These are phyloP conservation scores for Cercospora citrullina DNA, from an alignment of 2,329 filamentous ascomycete species.

Conservation along the genomic window DNA sequence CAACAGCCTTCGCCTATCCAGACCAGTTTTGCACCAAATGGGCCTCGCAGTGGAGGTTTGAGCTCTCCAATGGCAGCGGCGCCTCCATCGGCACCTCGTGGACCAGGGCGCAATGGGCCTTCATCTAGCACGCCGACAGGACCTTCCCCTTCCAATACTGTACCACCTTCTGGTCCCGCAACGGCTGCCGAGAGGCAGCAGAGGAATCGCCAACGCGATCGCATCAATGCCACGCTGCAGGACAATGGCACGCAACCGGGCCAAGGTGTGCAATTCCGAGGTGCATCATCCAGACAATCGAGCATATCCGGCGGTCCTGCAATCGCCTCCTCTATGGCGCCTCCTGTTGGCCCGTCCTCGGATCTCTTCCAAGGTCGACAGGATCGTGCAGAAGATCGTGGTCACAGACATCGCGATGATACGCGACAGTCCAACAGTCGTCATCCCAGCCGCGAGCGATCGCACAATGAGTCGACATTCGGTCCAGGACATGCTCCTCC, in stretches of 20 bases:
- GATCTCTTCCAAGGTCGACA: constrained; percentile 30
- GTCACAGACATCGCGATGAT: constrained; percentile 30
- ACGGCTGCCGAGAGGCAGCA: constrained; percentile 27
- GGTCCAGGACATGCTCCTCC: constrained; percentile 18
- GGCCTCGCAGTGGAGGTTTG: constrained; percentile 21
- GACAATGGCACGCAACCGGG: constrained; percentile 19
- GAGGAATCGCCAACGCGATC: constrained; percentile 28
- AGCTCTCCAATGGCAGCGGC: constrained; percentile 32
- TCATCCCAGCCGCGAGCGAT: constrained; percentile 33
- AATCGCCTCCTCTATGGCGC: constrained; percentile 30
- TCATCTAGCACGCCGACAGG: constrained; percentile 33
- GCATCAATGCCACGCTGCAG: constrained; percentile 35
- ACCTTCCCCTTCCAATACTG: constrained; percentile 30
- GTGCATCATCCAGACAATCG: constrained; percentile 34
- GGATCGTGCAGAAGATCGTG: constrained; percentile 24
- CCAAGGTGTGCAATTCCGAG: constrained; percentile 37
- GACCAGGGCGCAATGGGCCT: constrained; percentile 23
- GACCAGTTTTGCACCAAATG: constrained; percentile 29
- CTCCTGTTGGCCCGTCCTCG: constrained; percentile 16
- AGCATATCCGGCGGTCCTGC: constrained; percentile 25
- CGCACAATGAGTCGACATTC: constrained; percentile 21
- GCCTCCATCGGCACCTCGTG: constrained; percentile 35
- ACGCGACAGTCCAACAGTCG: constrained; percentile 34
- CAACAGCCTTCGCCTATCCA: constrained; percentile 32
- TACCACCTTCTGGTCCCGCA: constrained; percentile 37